These are phyloP conservation scores for Cronartium quercuum DNA, from an alignment of 1,284 basidiomycete species.

Conservation along the genomic window DNA sequence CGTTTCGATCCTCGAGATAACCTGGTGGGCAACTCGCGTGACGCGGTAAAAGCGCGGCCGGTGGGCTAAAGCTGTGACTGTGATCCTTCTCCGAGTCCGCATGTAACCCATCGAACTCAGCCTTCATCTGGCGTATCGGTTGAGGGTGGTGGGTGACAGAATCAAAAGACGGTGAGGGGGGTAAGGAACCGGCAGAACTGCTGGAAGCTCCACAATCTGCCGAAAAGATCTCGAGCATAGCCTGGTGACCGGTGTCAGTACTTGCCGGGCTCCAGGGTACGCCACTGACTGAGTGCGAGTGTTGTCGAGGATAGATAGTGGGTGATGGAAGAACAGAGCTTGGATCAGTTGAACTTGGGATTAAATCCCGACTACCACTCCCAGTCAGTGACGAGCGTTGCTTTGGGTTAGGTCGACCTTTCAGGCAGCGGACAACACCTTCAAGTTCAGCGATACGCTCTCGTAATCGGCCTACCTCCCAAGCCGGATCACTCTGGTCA, in stretches of 20 bases:
- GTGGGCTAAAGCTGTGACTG: background rate
- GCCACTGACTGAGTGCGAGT: conserved; percentile 19
- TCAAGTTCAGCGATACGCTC: conserved; percentile 82
- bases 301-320: conserved; percentile 1
- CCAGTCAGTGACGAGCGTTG: background rate
- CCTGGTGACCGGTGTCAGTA: background rate
- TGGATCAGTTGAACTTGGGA: background rate
- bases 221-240: conserved; percentile 17
- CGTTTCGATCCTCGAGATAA: conserved; percentile 17
- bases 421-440: conserved; percentile 61
- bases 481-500: conserved; percentile 27
- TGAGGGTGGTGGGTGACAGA: background rate
- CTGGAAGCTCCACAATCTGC: background rate
- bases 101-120: background rate
- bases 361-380: background rate
- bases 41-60: background rate
- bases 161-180: conserved; percentile 12
- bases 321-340: conserved; percentile 10
- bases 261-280: conserved; percentile 5
- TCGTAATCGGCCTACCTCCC: conserved; percentile 68
- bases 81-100: background rate
- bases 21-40: conserved; percentile 32
- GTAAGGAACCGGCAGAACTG: background rate
- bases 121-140: background rate
- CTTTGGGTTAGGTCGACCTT: conserved; percentile 32